Percentiles rank a stretch among this genome's conserved stretches.
These are phyloP conservation scores for Phytophthora macrochlamydospora DNA, from an alignment of 352 stramenopile species.

Conservation along the genomic window DNA sequence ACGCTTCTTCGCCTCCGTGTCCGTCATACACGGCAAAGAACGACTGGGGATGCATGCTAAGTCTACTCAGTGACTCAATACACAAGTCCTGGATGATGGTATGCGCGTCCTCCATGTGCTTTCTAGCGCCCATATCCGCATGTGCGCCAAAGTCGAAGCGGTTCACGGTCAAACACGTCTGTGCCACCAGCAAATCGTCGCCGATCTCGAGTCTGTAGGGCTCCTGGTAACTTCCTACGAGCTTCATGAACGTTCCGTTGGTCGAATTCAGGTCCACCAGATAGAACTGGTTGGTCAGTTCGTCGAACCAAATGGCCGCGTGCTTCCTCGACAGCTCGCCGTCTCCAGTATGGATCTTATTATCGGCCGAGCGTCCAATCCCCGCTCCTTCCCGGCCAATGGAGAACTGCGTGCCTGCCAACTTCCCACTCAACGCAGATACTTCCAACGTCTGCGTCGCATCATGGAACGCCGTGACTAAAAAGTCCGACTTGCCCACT, in stretches of 20 bases:
- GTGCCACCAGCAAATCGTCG: slow-evolving; percentile 96
- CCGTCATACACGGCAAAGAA: slow-evolving; percentile 98
- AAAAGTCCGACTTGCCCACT: slow-evolving; percentile 83
- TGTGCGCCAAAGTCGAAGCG: slow-evolving; percentile 96
- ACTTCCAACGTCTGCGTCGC: slow-evolving; percentile 60
- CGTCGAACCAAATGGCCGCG: slow-evolving; percentile 92
- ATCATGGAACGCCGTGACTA: slow-evolving; percentile 65
- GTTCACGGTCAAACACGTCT: slow-evolving; percentile 97
- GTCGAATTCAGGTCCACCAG: slow-evolving; percentile 89
- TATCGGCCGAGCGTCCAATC: slow-evolving; percentile 88
- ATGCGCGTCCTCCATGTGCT: slow-evolving; percentile 97
- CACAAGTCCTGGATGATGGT: slow-evolving; percentile 93
- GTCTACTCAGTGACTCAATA: slow-evolving; percentile 53
- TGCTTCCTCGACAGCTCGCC: slow-evolving; percentile 95
- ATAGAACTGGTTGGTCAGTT: slow-evolving; percentile 79
- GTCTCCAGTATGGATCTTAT: slow-evolving; percentile 94
- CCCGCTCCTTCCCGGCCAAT: slow-evolving; percentile 87
- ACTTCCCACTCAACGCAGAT: slow-evolving; percentile 62
- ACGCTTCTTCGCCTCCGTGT: slow-evolving; percentile 94
- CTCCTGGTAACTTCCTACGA: slow-evolving; percentile 92
- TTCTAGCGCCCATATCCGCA: slow-evolving; percentile 93
- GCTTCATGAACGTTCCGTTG: slow-evolving; percentile 97
- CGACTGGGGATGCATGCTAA: slow-evolving; percentile 83
- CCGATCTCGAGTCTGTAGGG: slow-evolving; percentile 93
- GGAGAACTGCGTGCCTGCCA: slow-evolving; percentile 76